A percentile compares a stretch with the other conserved stretches of the same genome.
Conservation (phyloP, 164 flowering plant genomes). For the Umbilicus rupestris region DNA sequence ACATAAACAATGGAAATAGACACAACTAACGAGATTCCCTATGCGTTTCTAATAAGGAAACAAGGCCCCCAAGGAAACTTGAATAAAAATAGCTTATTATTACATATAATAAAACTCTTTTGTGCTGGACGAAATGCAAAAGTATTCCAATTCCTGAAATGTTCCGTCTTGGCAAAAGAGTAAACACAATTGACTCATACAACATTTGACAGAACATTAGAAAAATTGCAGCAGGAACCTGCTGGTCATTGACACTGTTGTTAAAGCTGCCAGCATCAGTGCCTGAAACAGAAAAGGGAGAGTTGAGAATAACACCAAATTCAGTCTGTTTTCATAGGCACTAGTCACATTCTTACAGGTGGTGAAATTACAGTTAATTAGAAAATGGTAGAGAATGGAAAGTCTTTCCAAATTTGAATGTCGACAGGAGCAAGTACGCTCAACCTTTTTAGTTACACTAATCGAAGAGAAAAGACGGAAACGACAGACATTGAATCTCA, state of each 20-base stretch:
- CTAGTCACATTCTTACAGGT: too few species aligned
- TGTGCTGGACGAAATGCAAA: background rate
- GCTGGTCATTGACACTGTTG: slow-evolving; percentile 71
- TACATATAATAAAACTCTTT: background rate
- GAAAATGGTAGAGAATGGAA: too few species aligned
- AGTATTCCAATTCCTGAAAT: background rate
- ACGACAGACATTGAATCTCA: background rate
- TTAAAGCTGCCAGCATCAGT: slow-evolving; percentile 74
- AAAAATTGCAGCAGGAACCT: slow-evolving; percentile 32
- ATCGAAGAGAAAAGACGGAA: background rate
- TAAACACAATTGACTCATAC: too few species aligned
- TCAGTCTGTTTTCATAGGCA: background rate
- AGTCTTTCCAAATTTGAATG: too few species aligned
- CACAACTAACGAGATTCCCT: too few species aligned
- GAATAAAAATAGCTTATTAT: too few species aligned
- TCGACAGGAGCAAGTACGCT: too few species aligned
- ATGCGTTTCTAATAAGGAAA: background rate
- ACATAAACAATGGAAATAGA: background rate
- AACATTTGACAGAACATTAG: background rate
- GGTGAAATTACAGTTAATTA: too few species aligned
- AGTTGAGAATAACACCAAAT: slow-evolving; percentile 4
- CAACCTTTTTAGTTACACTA: too few species aligned
- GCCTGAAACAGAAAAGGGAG: slow-evolving; percentile 28
- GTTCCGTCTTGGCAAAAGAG: too few species aligned
- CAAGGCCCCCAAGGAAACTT: background rate